Evolutionary conservation across 257 asterid species (phyloP).

Genomic region (Forsythia suspensa): DNA sequence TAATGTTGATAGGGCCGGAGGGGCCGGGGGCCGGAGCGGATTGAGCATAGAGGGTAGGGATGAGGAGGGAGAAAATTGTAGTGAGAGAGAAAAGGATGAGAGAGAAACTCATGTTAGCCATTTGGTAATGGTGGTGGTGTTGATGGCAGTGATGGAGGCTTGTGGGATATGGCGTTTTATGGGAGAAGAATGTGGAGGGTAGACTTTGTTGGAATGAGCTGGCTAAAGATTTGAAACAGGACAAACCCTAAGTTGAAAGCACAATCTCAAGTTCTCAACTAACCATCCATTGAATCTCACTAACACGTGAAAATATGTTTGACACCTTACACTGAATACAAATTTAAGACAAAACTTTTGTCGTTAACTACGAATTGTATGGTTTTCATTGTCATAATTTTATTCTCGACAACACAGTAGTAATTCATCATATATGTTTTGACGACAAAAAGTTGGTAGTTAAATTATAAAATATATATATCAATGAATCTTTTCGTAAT

Average conservation of each 20-base stretch:
- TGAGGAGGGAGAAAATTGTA: slow-evolving; percentile 24
- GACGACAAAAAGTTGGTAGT: too few relatives aligned
- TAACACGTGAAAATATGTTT: neutral
- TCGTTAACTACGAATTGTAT: too few relatives aligned
- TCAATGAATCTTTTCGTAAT: too few relatives aligned
- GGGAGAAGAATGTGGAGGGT: slow-evolving; percentile 33
- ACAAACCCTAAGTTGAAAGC: slow-evolving; percentile 12
- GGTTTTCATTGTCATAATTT: too few relatives aligned
- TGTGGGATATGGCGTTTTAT: slow-evolving; percentile 33
- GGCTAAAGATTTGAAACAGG: slow-evolving; percentile 35
- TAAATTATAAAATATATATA: too few relatives aligned
- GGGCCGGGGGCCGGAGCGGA: slow-evolving; percentile 70
- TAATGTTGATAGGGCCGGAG: slow-evolving; percentile 62
- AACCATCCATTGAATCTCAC: neutral
- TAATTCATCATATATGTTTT: too few relatives aligned
- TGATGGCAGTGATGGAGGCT: slow-evolving; percentile 15
- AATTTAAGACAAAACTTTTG: too few relatives aligned
- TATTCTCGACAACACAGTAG: too few relatives aligned
- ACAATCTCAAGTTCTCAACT: neutral
- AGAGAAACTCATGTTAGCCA: slow-evolving; percentile 35
- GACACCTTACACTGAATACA: neutral
- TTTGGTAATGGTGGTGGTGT: slow-evolving; percentile 27
- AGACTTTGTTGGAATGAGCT: slow-evolving; percentile 67
- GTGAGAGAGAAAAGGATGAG: slow-evolving; percentile 33
- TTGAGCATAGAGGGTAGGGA: slow-evolving; percentile 36